phyloP scores from a whole-genome alignment of 1,284 basidiomycete genomes.

The Microbotryum silenes-acaulis region DNA sequence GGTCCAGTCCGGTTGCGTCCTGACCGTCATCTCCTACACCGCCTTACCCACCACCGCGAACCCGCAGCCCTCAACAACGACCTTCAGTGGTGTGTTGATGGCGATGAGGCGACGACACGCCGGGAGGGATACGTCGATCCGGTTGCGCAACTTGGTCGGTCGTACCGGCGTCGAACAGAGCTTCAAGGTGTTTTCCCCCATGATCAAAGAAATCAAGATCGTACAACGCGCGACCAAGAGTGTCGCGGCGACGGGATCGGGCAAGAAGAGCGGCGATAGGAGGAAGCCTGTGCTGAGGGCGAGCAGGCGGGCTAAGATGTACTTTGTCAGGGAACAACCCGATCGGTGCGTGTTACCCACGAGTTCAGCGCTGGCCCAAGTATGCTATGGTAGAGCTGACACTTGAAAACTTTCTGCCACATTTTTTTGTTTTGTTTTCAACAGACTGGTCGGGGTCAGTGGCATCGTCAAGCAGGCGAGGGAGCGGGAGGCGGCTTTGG shows the following conservation, averaged over 20 bases:
- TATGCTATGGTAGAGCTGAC: neutral
- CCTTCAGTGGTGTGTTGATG: constrained; percentile 79
- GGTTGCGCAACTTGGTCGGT: constrained; percentile 77
- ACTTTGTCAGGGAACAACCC: constrained; percentile 32
- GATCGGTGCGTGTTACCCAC: constrained; percentile 13
- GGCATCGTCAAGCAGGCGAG: constrained; percentile 10
- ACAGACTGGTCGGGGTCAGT: constrained; percentile 1
- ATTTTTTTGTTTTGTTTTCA: no score
- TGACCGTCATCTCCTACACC: constrained; percentile 55
- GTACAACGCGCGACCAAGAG: constrained; percentile 24
- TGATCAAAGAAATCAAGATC: constrained; percentile 75
- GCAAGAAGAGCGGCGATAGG: constrained; percentile 20
- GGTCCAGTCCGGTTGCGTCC: constrained; percentile 67
- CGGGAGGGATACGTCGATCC: constrained; percentile 72
- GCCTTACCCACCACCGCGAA: constrained; percentile 29
- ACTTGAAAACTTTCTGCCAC: no score
- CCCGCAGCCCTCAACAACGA: constrained; percentile 57
- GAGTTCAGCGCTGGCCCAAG: no score
- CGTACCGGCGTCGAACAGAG: constrained; percentile 84
- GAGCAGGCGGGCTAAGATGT: constrained; percentile 28
- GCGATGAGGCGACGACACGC: constrained; percentile 58
- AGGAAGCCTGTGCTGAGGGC: constrained; percentile 25
- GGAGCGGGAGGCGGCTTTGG: constrained; percentile 2
- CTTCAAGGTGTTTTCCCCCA: constrained; percentile 72
- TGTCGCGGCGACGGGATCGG: constrained; percentile 12